Base-by-base conservation (phyloP, 2,329 filamentous ascomycete genomes). In the Calonectria montana region DNA sequence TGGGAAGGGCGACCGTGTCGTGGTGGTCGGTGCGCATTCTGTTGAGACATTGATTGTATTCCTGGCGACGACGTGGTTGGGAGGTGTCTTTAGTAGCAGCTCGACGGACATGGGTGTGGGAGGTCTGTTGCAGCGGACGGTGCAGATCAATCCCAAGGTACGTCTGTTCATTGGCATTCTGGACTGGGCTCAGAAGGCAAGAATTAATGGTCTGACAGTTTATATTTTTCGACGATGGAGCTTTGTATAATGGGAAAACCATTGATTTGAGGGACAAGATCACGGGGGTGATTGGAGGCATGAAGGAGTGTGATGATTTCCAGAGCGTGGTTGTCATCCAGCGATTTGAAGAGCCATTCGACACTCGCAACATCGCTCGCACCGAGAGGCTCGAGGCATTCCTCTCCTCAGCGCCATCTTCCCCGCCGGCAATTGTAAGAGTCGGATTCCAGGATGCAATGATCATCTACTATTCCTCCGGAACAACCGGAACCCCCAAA, bases 81-180 rank as follows among this genome's bases (percentile, higher is more conserved):
- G 95, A 0, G 94, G 88, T 0, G 81, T 97, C 1, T 97, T 97
- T 80, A 94, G 91, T 75, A 93, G 90, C 59, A 92, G 90, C 65
- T 94, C 92, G 9, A 96, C 94, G 0, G 94, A 97, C 82, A 97
- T 97, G 92, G 94, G 94, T 0, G 91, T 92, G 16, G 91, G 92
- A 73, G 94, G 94, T 0, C 89, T 97, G 21, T 78, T 97, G 76
- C 94, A 97, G 82, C 87, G 94, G 39, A 86, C 94, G 29, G 83
- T 91, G 61, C 94, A 97, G 85, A 91, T 97, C 71, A 88, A 92
- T 75, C 94, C 95, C 4, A 92, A 90, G 85, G 88, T 89, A 74
- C 65, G 83, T 5, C 9, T 48, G 6, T 4, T 15, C 16, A 29
- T 16, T 39, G 21, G 9, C 21, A 37, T 21, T 13, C 25, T 8